Base-by-base conservation (phyloP, 1,284 basidiomycete genomes). In the Sanguinoderma infundibulare region DNA sequence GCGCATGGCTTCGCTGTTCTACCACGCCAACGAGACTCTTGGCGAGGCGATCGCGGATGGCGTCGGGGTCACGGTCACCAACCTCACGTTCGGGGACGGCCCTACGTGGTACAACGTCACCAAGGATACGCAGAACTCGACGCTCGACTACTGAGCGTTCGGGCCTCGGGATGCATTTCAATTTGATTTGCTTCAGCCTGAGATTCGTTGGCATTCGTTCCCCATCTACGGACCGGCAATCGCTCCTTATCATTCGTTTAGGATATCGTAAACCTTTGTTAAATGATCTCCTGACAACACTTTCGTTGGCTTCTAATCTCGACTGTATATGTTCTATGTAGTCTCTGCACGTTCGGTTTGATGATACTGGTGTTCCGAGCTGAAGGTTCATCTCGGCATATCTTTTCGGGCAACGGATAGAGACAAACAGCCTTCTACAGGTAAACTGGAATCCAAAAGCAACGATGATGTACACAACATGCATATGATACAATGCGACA, bases 41-140 rank as follows among this genome's bases (percentile, higher is more conserved):
- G 77, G 76, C 17, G 57, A 69, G 50, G 72, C 73, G 34, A 68
- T 80, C 55, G 76, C 75, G 9, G 69, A 74, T 53, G 78, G 73
- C 35, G 71, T 79, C 17, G 67, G 66, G 34, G 72, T 73, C n/a
- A 59, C 64, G 14, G 63, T 68, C 12, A 38, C 57, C 2, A 47
- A 63, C 26, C 60, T 71, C 8, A 62, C 64, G n/a, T 70, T 70
- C 67, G 55, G 64, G 0, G 44, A 64, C 22, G 69, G 69, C 17
- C 65, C 64, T 28, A 73, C 72, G 9, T 73, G 72, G 72, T 66
- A 63, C 51, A 72, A 73, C 57, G 61, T 64, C 15, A 72, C 72
- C 22, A 59, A 68, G 58, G 53, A 64, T 20, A 66, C 68, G 14
- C 57, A 60, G 24, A 56, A 49, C 52, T 72, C 69, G 42, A 70